Conservation (phyloP, 2,329 filamentous ascomycete genomes). For the Cercospora berteroae region DNA sequence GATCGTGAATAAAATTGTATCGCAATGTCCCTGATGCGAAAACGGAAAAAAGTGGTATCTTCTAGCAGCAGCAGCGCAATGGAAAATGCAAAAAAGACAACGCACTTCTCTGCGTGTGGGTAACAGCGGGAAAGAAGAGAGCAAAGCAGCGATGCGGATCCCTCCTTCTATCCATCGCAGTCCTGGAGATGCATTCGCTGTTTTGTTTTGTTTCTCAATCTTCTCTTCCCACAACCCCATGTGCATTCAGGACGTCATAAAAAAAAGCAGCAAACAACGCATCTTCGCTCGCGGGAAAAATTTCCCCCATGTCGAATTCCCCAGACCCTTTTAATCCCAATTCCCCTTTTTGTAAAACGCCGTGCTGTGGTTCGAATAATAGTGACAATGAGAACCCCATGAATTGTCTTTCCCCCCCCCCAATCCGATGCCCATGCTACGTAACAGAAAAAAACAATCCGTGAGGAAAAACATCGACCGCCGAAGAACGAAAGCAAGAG, state of each 20-base stretch:
- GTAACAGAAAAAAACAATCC: constrained; percentile 6
- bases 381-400: constrained; percentile 8
- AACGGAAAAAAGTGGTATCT: not conserved
- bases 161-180: not conserved
- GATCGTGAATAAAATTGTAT: not conserved
- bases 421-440: constrained; percentile 9
- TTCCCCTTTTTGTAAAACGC: constrained; percentile 7
- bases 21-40: not conserved
- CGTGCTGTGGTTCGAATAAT: constrained; percentile 14
- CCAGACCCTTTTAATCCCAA: constrained; percentile 7
- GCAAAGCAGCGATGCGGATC: not conserved
- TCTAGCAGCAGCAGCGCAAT: not conserved
- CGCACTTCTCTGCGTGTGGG: not conserved
- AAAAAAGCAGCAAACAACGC: not conserved
- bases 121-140: not conserved
- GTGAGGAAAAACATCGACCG: not conserved
- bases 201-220: not conserved
- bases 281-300: not conserved
- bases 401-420: not conserved
- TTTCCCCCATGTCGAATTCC: not conserved
- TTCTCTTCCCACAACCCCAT: not conserved
- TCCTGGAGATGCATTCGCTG: not conserved
- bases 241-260: constrained; percentile 5
- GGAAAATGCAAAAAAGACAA: not conserved
- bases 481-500: constrained; percentile 1